Base-by-base conservation (phyloP, 495 filamentous ascomycete species). In the Penicillium macrosclerotiorum region DNA sequence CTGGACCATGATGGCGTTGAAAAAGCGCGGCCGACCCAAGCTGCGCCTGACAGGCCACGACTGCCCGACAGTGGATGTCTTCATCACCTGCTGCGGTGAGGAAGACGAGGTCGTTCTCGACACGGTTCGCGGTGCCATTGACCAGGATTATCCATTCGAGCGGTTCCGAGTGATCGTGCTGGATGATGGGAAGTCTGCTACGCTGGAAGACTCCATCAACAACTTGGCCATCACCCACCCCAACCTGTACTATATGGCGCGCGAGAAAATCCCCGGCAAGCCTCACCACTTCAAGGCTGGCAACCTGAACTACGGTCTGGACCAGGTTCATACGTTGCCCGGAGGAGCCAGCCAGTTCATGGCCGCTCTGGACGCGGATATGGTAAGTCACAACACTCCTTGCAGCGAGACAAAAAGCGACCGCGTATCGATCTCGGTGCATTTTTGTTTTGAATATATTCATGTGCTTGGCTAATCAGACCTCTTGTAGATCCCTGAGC, bases 231-330 rank as follows among this genome's bases (percentile, higher is more conserved):
- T 42, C 23, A 52, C 42, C 6, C 63, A 67, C 27, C 63, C 70
- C 8, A 75, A 75, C 34, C 14, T 79, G 7, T 64, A 62, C 49
- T 80, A 80, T 44, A 66, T 71, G 52, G 62, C 73, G 2, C 67
- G 77, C 33, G 57, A 63, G 37, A 77, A 77, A 46, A 62, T 64
- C 12, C 67, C 67, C 2, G 73, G 71, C 23, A 64, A 68, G 12
- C 73, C 72, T 0, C 69, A 77, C 49, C 66, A 76, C 51, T 80
- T 74, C 63, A 81, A 81, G 59, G 74, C 75, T 4, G 78, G 78
- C 30, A 81, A 80, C 38, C 60, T 81, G 16, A 75, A 73, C 46
- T 69, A 68, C 44, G 76, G 71, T 23, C 55, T 78, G 5, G 63
- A 68, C 4, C 59, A 71, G 24, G 56, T 63, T 12, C 52, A 50